Evolutionary conservation across 129 eudicot genomes (phyloP).

Genomic region (Artemisia annua): DNA sequence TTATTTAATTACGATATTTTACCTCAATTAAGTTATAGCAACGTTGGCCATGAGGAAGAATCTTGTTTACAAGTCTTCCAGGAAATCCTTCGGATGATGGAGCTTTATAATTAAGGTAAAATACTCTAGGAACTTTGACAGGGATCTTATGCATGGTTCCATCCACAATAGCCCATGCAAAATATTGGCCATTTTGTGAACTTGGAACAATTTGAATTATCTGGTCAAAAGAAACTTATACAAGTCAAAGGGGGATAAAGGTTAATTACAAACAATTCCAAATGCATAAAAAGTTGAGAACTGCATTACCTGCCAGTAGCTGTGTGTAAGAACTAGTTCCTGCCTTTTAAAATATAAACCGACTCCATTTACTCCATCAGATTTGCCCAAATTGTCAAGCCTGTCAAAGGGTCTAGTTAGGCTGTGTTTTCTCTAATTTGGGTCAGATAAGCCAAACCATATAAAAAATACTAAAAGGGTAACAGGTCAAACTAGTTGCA

Average conservation of each 20-base stretch:
- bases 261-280: conserved; percentile 2
- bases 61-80: conserved; percentile 88
- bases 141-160: conserved; percentile 39
- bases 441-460: neutral
- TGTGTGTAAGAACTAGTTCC: conserved; percentile 59
- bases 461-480: neutral
- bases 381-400: conserved; percentile 7
- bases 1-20: conserved; percentile 4
- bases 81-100: conserved; percentile 91
- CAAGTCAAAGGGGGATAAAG: neutral
- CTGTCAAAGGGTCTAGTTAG: conserved; percentile 28
- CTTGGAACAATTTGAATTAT: conserved; percentile 86
- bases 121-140: conserved; percentile 74
- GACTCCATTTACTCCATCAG: conserved; percentile 54
- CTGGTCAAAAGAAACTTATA: conserved; percentile 36
- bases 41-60: conserved; percentile 89
- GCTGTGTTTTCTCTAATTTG: neutral
- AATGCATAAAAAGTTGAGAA: neutral
- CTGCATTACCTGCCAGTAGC: conserved; percentile 90
- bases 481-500: neutral
- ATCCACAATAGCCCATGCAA: conserved; percentile 62
- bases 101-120: conserved; percentile 91
- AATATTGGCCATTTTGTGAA: conserved; percentile 63
- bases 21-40: conserved; percentile 94
- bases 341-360: conserved; percentile 73